phyloP scores from a whole-genome alignment of 495 filamentous ascomycete species.

The Rhizodiscina lignyota region DNA sequence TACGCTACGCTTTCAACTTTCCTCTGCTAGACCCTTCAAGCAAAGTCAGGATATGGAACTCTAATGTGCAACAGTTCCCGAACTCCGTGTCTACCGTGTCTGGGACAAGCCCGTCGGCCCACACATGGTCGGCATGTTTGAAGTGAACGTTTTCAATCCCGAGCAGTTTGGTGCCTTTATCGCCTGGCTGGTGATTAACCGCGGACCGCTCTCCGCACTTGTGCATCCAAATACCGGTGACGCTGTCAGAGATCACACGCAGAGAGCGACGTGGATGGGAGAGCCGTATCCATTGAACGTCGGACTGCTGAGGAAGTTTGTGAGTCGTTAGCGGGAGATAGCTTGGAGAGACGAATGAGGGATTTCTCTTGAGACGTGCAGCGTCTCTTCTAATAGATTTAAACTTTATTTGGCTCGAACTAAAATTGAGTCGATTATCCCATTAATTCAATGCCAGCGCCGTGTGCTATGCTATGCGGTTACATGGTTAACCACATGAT shows the following conservation, averaged over 20 bases:
- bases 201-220: conserved; percentile 64
- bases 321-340: conserved; percentile 5
- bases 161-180: conserved; percentile 74
- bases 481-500: no score
- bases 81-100: conserved; percentile 65
- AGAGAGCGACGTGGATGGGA: conserved; percentile 76
- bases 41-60: neutral
- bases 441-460: no score
- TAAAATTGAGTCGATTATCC: no score
- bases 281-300: conserved; percentile 54
- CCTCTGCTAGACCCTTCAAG: neutral
- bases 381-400: no score
- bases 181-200: conserved; percentile 67
- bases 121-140: conserved; percentile 77
- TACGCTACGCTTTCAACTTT: conserved; percentile 19
- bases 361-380: no score
- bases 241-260: conserved; percentile 52
- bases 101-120: conserved; percentile 68
- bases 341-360: no score
- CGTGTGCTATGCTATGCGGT: no score
- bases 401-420: no score
- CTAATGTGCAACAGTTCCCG: conserved; percentile 53
- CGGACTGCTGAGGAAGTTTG: conserved; percentile 32
- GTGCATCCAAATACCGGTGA: conserved; percentile 67
- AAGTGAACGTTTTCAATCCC: conserved; percentile 76